These are phyloP conservation scores for Pythium dissimile DNA, from an alignment of 352 stramenopile species.

Conservation along the genomic window DNA sequence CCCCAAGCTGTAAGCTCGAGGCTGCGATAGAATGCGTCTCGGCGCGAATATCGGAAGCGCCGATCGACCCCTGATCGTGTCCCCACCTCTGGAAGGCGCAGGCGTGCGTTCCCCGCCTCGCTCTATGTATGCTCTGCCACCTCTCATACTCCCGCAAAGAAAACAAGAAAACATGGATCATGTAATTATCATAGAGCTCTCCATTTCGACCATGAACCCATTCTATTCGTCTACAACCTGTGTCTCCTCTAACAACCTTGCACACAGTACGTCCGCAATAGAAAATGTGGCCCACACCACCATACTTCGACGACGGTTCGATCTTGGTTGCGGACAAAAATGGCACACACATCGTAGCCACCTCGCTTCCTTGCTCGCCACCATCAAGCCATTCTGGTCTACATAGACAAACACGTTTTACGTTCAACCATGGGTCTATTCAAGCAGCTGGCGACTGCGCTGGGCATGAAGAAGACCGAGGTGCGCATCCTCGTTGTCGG, in stretches of 20 bases:
- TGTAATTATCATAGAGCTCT: slow-evolving; percentile 17
- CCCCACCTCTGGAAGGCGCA: no score
- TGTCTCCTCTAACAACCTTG: slow-evolving; percentile 9
- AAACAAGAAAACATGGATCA: neutral
- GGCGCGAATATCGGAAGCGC: slow-evolving; percentile 13
- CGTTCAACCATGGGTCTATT: slow-evolving; percentile 69
- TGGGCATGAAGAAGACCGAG: slow-evolving; percentile 81
- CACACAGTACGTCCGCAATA: slow-evolving; percentile 1
- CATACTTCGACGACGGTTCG: neutral
- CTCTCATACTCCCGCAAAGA: neutral
- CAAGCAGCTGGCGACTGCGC: slow-evolving; percentile 69
- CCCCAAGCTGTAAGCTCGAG: slow-evolving; percentile 77
- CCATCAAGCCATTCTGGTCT: neutral
- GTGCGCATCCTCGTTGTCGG: slow-evolving; percentile 88
- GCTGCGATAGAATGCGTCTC: neutral
- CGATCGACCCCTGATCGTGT: slow-evolving; percentile 5
- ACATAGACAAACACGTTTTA: neutral
- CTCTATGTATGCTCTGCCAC: slow-evolving; percentile 2
- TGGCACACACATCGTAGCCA: neutral
- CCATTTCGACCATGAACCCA: slow-evolving; percentile 8
- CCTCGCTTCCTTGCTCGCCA: neutral
- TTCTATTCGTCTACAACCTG: slow-evolving; percentile 7
- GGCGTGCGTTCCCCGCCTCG: neutral
- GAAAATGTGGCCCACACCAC: slow-evolving; percentile 10
- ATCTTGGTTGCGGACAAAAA: slow-evolving; percentile 3